These are phyloP conservation scores for Elsinoe fawcettii DNA, from an alignment of 2,329 filamentous ascomycete genomes.

Conservation along the genomic window DNA sequence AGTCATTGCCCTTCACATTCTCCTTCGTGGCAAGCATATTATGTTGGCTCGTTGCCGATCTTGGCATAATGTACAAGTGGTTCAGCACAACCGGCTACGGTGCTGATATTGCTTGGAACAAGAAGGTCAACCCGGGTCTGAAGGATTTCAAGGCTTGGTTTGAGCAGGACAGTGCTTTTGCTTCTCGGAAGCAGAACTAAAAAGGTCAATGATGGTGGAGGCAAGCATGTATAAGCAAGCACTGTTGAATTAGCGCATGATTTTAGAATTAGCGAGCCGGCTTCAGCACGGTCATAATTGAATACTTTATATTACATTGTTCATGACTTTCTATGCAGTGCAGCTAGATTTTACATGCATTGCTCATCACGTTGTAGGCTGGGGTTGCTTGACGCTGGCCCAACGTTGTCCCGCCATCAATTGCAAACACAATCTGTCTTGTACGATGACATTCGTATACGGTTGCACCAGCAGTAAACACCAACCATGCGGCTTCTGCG, in stretches of 20 bases:
- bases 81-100: constrained; percentile 12
- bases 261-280: neutral
- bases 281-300: neutral
- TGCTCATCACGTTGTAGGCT: too few species aligned
- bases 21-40: constrained; percentile 6
- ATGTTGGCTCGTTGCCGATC: constrained; percentile 10
- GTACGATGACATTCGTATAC: too few species aligned
- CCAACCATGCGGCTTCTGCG: too few species aligned
- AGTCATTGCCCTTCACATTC: constrained; percentile 7
- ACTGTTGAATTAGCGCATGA: neutral
- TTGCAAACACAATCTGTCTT: too few species aligned
- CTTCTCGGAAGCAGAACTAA: neutral
- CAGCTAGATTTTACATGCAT: too few species aligned
- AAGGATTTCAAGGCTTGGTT: constrained; percentile 44
- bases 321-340: too few species aligned
- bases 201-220: neutral
- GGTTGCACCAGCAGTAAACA: too few species aligned
- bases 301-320: too few species aligned
- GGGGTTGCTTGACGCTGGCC: too few species aligned
- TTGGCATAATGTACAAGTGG: constrained; percentile 15
- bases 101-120: constrained; percentile 4
- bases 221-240: too few species aligned
- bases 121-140: constrained; percentile 24
- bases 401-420: too few species aligned
- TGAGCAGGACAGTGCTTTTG: constrained; percentile 38